Percentiles rank a stretch among this genome's conserved stretches.
Evolutionary conservation across 768 basidiomycete genomes (phyloP).

Genomic region (Boletus sp.): DNA sequence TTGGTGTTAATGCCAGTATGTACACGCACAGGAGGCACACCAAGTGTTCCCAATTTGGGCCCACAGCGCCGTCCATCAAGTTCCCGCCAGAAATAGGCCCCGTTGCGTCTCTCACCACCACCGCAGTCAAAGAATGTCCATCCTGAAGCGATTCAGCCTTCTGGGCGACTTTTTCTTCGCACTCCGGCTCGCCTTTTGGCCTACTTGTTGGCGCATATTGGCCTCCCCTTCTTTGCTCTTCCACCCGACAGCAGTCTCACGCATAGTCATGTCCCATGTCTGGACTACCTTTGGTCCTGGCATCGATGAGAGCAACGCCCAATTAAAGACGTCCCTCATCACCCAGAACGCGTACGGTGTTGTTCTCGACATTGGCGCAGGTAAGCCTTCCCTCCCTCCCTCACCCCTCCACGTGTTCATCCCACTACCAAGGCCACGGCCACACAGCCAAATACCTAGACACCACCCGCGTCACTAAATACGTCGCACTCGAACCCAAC

Average conservation of each 20-base stretch:
- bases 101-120: not conserved
- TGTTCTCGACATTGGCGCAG: conserved; percentile 68
- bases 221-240: conserved; percentile 44
- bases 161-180: conserved; percentile 42
- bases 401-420: not conserved
- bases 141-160: conserved; percentile 31
- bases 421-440: conserved; percentile 50
- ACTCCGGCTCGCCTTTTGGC: conserved; percentile 34
- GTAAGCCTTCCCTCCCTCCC: conserved; percentile 29
- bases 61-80: not conserved
- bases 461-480: conserved; percentile 49
- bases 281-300: conserved; percentile 51
- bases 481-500: conserved; percentile 75
- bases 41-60: conserved; percentile 3
- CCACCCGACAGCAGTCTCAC: conserved; percentile 43
- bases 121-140: conserved; percentile 7
- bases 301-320: conserved; percentile 41
- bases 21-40: not conserved
- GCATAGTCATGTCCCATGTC: conserved; percentile 54
- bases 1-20: too few species aligned
- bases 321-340: conserved; percentile 47
- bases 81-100: not conserved
- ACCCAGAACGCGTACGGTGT: conserved; percentile 53
- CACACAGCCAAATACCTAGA: conserved; percentile 64
- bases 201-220: conserved; percentile 46